These are phyloP conservation scores for Neopestalotiopsis sp. DNA, from an alignment of 2,329 filamentous ascomycete genomes.

Conservation along the genomic window DNA sequence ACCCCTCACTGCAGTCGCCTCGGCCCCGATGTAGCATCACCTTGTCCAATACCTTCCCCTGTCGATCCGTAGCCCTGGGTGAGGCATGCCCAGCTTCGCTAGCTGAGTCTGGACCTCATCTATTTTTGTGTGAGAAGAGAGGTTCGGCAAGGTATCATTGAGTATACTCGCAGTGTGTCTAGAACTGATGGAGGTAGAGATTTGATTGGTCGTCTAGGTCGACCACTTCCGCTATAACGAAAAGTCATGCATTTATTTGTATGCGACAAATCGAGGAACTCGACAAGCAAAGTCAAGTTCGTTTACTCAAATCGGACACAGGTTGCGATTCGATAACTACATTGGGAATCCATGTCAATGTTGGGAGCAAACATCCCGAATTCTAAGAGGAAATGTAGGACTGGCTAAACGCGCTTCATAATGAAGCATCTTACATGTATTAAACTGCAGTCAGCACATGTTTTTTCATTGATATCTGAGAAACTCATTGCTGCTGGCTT, in stretches of 20 bases:
- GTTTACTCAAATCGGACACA: too few relatives aligned
- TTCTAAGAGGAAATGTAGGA: too few relatives aligned
- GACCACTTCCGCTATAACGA: not conserved
- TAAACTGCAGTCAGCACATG: not conserved
- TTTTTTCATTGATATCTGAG: not conserved
- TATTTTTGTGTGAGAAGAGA: not conserved
- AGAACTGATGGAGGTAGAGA: not conserved
- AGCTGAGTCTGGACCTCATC: not conserved
- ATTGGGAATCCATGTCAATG: too few relatives aligned
- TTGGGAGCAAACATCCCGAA: too few relatives aligned
- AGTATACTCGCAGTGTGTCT: not conserved
- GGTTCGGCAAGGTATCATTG: not conserved
- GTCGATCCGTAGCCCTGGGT: not conserved
- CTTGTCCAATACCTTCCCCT: not conserved
- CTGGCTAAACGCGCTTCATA: too few relatives aligned
- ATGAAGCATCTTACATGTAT: not conserved
- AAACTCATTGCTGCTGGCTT: not conserved
- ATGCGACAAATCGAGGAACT: not conserved
- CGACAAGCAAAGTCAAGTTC: not conserved
- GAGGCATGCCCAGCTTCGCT: not conserved
- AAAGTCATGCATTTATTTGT: not conserved
- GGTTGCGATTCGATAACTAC: too few relatives aligned
- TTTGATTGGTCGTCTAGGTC: not conserved
- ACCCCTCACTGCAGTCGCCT: not conserved
- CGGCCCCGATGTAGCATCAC: not conserved